Conservation (phyloP, 768 basidiomycete genomes). For the Daedalea quercina region DNA sequence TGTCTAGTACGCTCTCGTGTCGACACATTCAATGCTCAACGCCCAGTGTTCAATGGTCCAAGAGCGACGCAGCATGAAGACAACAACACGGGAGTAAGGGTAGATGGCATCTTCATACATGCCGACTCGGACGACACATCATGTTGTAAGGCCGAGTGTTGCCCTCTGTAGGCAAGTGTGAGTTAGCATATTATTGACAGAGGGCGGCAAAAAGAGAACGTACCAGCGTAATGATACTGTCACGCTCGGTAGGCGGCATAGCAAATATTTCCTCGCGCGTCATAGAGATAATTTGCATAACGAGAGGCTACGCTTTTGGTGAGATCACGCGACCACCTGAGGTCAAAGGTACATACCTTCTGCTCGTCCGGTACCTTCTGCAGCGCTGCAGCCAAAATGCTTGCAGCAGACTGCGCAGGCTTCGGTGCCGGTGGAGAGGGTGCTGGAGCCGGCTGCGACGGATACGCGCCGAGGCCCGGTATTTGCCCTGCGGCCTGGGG, state of each 20-base stretch:
- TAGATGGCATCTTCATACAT: no score
- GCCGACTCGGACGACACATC: no score
- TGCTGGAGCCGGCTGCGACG: slow-evolving; percentile 2
- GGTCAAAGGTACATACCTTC: slow-evolving; percentile 35
- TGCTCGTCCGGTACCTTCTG: slow-evolving; percentile 62
- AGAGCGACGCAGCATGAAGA: no score
- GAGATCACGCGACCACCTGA: slow-evolving; percentile 1
- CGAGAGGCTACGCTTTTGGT: slow-evolving; percentile 44
- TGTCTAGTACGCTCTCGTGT: no score
- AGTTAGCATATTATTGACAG: not conserved
- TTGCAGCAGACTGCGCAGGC: slow-evolving; percentile 5
- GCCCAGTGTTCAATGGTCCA: no score
- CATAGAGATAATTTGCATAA: slow-evolving; percentile 76
- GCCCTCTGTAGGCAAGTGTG: slow-evolving; percentile 8
- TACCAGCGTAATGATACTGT: slow-evolving; percentile 79
- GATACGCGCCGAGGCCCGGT: slow-evolving; percentile 3
- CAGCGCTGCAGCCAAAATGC: slow-evolving; percentile 30
- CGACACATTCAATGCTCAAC: no score
- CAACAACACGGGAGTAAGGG: no score
- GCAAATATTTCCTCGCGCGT: slow-evolving; percentile 77
- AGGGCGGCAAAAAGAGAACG: slow-evolving; percentile 24
- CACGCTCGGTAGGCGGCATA: slow-evolving; percentile 66
- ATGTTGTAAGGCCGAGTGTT: slow-evolving; percentile 14
- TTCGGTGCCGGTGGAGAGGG: slow-evolving; percentile 6
- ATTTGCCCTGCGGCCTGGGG: slow-evolving; percentile 5